Base-by-base conservation (phyloP, 2,329 filamentous ascomycete genomes). In the Beauveria australis region DNA sequence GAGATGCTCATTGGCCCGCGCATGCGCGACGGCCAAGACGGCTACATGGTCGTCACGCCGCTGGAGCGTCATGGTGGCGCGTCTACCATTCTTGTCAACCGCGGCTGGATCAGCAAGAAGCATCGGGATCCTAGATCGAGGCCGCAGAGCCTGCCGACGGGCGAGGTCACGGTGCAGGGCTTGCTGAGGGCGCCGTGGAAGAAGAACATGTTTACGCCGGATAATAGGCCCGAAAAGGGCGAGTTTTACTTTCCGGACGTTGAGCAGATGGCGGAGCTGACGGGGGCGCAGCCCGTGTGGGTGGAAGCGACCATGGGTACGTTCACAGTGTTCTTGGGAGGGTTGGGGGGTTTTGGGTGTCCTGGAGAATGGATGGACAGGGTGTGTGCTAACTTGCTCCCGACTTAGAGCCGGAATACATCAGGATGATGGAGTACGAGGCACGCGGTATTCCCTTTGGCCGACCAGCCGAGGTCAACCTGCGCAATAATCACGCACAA, bases 171-270 rank as follows among this genome's bases (percentile, higher is more conserved):
- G 0, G 86, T 99, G 2, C 87, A 96, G 75, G 94, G 94, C 0
- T 69, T 99, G 72, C 72, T 99, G 71, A 78, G 94, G 62, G 86
- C 94, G 76, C 93, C 93, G 9, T 96, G 91, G 84, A 94, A 96
- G 82, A 96, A 93, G 81, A 99, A 99, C 73, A 89, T 92, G 83
- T 99, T 99, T 73, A 99, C 94, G 60, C 94, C 94, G 0, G 86
- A 89, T 0, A 99, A 99, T 68, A 80, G 85, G 67, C 93, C 93
- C 0, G 87, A 92, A 66, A 86, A 86, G 70, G 85, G 88, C 62
- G 87, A 92, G 73, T 99, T 95, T 72, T 96, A 96, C 76, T 99
- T 99, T 70, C 93, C 94, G 0, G 93, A 96, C 74, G 91, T 99
- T 26, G 75, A 82, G 68, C 85, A 97, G 79, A 99, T 99, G 94